Evolutionary conservation across 176 grass and related monocot species (phyloP).

Genomic region (Dactylis glomerata): DNA sequence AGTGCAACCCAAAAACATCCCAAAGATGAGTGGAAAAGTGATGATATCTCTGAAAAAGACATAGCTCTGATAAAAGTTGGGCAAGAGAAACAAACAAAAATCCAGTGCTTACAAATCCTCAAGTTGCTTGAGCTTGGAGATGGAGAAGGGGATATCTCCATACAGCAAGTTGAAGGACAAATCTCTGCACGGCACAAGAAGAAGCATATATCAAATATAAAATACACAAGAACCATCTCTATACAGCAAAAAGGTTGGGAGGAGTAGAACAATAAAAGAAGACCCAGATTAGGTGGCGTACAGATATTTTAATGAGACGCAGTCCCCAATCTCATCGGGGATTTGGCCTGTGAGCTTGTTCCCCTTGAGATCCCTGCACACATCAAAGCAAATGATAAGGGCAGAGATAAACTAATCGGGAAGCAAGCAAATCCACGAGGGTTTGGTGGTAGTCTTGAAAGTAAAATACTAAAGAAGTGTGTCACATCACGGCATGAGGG

Average conservation of each 20-base stretch:
- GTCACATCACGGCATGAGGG: slow-evolving; percentile 37
- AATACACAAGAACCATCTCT: slow-evolving; percentile 23
- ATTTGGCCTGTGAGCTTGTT: slow-evolving; percentile 88
- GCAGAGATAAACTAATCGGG: slow-evolving; percentile 30
- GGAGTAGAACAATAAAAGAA: slow-evolving; percentile 34
- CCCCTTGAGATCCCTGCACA: slow-evolving; percentile 85
- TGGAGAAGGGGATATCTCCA: slow-evolving; percentile 94
- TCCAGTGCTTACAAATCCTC: slow-evolving; percentile 75
- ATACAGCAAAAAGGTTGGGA: slow-evolving; percentile 16
- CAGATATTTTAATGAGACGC: slow-evolving; percentile 81
- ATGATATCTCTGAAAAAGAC: not conserved
- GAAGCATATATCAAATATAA: slow-evolving; percentile 13
- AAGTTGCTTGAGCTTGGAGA: slow-evolving; percentile 97
- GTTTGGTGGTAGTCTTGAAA: not conserved
- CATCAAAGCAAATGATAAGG: slow-evolving; percentile 37
- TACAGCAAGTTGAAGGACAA: slow-evolving; percentile 84
- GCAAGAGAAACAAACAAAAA: not conserved
- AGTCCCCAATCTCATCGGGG: slow-evolving; percentile 98
- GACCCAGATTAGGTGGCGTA: slow-evolving; percentile 31
- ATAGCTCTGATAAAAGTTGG: slow-evolving; percentile 1
- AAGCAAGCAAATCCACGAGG: slow-evolving; percentile 24
- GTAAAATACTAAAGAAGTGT: slow-evolving; percentile 35
- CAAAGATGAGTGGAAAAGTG: not conserved
- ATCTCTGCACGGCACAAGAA: slow-evolving; percentile 57
- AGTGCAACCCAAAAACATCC: not conserved